A percentile compares a stretch with the other conserved stretches of the same genome.
Evolutionary conservation across 345 rosid species (phyloP).

Genomic region (Rhodomyrtus tomentosa): DNA sequence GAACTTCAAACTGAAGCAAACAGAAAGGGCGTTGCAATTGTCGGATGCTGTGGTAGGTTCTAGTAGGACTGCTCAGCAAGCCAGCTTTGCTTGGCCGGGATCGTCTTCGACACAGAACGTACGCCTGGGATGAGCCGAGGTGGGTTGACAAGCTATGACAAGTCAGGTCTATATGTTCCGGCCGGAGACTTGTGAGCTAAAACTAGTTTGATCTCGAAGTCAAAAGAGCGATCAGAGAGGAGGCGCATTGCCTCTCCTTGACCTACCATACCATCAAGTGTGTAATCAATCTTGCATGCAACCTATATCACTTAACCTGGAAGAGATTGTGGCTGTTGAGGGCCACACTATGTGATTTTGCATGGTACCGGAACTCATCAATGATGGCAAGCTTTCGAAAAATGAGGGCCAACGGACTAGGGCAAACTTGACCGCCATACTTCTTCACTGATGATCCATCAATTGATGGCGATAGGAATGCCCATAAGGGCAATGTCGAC

Average conservation of each 20-base stretch:
- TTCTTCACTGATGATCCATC: neutral
- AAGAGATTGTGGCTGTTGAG: neutral
- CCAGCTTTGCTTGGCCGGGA: neutral
- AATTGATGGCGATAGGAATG: neutral
- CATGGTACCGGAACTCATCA: neutral
- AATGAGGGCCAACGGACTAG: neutral
- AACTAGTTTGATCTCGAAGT: neutral
- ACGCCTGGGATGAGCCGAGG: neutral
- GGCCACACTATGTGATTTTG: neutral
- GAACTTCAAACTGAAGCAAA: neutral
- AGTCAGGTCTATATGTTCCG: neutral
- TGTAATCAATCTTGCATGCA: neutral
- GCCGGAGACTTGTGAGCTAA: neutral
- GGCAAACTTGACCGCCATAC: neutral
- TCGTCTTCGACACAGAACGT: neutral
- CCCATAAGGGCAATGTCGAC: neutral
- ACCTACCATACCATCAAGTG: neutral
- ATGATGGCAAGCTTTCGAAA: neutral
- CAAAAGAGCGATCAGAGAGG: neutral
- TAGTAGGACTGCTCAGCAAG: neutral
- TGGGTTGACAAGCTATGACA: neutral
- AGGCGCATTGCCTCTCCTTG: neutral
- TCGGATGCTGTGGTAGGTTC: neutral
- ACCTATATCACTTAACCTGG: neutral
- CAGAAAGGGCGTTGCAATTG: neutral